A percentile compares a stretch with the other conserved stretches of the same genome.
These are phyloP conservation scores for Auricularia sp. DNA, from an alignment of 768 basidiomycete species.

Conservation along the genomic window DNA sequence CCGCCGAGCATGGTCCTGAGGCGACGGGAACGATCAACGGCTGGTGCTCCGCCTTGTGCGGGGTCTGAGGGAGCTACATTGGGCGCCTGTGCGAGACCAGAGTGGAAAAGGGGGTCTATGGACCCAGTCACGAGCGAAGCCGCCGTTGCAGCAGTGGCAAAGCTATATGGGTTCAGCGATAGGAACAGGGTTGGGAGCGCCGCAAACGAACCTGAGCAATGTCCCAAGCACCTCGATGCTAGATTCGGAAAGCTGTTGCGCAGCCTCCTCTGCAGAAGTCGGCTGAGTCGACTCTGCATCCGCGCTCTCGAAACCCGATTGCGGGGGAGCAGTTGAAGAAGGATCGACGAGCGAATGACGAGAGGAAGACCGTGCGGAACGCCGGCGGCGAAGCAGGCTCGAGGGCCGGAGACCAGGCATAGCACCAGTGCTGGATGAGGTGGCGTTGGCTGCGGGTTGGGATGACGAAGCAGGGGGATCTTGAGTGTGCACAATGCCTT, in stretches of 20 bases:
- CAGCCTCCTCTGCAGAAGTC: conserved; percentile 5
- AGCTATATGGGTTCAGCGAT: conserved; percentile 33
- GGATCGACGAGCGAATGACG: neutral
- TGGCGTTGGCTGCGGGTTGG: neutral
- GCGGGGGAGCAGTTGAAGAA: neutral
- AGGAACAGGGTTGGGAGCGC: conserved; percentile 5
- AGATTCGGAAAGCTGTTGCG: conserved; percentile 5
- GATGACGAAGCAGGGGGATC: neutral
- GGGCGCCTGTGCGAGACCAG: neutral
- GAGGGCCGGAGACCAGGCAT: neutral
- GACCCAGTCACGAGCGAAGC: conserved; percentile 73
- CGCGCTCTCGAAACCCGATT: neutral
- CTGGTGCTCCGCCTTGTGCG: neutral
- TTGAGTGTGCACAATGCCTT: neutral
- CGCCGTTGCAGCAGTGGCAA: conserved; percentile 87
- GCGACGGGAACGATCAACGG: neutral
- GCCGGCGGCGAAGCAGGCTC: neutral
- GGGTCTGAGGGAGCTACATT: conserved; percentile 20
- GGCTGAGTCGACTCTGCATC: neutral
- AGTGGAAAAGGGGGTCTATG: conserved; percentile 50
- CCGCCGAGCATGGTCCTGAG: conserved; percentile 6
- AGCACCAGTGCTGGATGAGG: neutral
- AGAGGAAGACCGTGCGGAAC: neutral
- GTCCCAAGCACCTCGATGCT: conserved; percentile 79
- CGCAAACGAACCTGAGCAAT: conserved; percentile 53